Percentiles rank a stretch among this genome's conserved stretches.
Evolutionary conservation across 148 eudicot species (phyloP).

Genomic region (Arctostaphylos glauca): DNA sequence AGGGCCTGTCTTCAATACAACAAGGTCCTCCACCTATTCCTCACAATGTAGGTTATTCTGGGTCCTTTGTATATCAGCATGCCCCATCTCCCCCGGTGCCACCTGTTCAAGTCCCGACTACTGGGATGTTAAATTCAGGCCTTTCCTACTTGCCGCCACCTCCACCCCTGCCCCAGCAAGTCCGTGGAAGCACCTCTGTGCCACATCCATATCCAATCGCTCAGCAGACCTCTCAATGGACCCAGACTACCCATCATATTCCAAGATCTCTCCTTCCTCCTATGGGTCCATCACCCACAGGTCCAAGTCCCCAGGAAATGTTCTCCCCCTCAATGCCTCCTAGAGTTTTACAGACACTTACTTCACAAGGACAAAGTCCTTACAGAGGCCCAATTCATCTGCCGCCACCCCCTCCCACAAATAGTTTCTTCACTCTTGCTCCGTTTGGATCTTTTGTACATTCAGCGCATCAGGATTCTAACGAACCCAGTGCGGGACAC

Average conservation of each 20-base stretch:
- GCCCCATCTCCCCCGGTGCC: constrained; percentile 33
- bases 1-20: constrained; percentile 35
- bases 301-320: constrained; percentile 17
- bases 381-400: constrained; percentile 31
- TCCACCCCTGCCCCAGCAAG: constrained; percentile 26
- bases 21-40: constrained; percentile 35
- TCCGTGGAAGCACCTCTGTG: constrained; percentile 30
- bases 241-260: constrained; percentile 37
- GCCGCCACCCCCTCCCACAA: constrained; percentile 36
- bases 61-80: constrained; percentile 34
- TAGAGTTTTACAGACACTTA: constrained; percentile 20
- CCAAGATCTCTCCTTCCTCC: constrained; percentile 30
- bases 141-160: constrained; percentile 42
- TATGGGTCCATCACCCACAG: constrained; percentile 10
- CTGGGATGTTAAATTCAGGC: constrained; percentile 29
- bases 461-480: constrained; percentile 21
- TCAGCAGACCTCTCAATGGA: constrained; percentile 39
- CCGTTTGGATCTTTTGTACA: constrained; percentile 28
- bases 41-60: constrained; percentile 31
- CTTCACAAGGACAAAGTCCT: constrained; percentile 30
- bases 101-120: constrained; percentile 33
- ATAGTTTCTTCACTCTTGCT: constrained; percentile 30
- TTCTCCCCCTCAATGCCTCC: constrained; percentile 20
- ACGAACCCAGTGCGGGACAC: constrained; percentile 22
- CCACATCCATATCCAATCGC: constrained; percentile 32